Base-by-base conservation (phyloP, 176 grass and related monocot genomes). In the Bonia amplexicaulis region DNA sequence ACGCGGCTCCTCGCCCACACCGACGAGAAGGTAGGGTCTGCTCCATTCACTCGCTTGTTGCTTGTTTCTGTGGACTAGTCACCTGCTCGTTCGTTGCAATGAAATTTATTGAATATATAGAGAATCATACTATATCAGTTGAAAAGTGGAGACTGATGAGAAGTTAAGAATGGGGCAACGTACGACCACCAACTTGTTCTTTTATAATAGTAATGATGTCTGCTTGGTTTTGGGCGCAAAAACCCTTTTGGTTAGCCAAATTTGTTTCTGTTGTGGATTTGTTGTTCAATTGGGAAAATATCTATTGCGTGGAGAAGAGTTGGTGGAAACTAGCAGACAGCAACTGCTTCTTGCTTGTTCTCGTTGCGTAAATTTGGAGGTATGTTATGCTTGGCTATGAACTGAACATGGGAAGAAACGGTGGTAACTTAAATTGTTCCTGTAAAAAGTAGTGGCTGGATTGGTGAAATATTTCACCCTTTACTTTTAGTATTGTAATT, bases 11-110 rank as follows among this genome's bases (percentile, higher is more conserved):
- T 99, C 12, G 88, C 90, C 17, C 92, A 99, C 71, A 61, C 88
- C 31, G 82, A 94, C 59, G 97, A 87, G 9, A 99, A 99, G 97
- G 97, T 98, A 92, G 52, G 23, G 33, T 53, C 37, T 7, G 26
- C 26, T n/a, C 14, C 59, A 11, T 79, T 80, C 66, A 39, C 73
- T 84, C 16, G 66, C 33, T 76, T 81, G 49, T 74, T 87, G 71
- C 84, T 69, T 83, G 27, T n/a, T 75, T 46, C 47, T 72, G 7
- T 22, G 62, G 80, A 33, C 31, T 33, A 33, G 31, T 3, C 31
- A 33, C 3, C 31, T 33, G 31, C 31, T 3, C 31, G 3, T 33
- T 2, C 0, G 31, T 33, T 33, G 31, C 31, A 33, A 33, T 3
- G 31, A 33, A 33, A 33, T 33, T 33, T 33, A 33, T 33, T 33